A percentile compares a stretch with the other conserved stretches of the same genome.
Conservation (phyloP, 345 rosid genomes). For the Durio zibethinus region DNA sequence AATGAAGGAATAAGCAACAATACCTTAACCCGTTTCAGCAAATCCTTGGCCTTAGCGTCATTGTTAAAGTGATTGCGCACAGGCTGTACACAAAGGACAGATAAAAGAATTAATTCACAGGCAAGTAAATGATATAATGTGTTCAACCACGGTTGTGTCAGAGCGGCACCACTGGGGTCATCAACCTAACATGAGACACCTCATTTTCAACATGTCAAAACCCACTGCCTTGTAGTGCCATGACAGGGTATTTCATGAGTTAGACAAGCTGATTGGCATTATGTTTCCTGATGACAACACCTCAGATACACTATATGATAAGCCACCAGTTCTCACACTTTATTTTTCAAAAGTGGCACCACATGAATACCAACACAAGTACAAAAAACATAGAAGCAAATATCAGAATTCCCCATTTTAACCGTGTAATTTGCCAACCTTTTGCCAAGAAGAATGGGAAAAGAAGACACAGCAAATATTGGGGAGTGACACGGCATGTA, state of each 20-base stretch:
- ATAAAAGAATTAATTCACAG: not conserved
- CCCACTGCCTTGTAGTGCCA: not conserved
- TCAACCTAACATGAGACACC: not conserved
- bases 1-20: constrained; percentile 11
- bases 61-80: constrained; percentile 71
- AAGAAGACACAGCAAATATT: not conserved
- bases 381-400: not conserved
- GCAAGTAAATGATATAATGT: not conserved
- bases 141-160: not conserved
- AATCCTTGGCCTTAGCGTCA: constrained; percentile 58
- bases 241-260: not conserved
- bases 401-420: not conserved
- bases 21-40: constrained; percentile 77
- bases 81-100: constrained; percentile 46
- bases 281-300: not conserved
- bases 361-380: not conserved
- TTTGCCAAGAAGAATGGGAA: not conserved
- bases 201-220: not conserved
- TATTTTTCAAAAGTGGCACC: not conserved
- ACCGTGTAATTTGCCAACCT: not conserved
- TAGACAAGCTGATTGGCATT: not conserved
- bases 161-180: not conserved
- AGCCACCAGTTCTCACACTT: not conserved
- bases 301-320: not conserved
- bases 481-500: not conserved